Evolutionary conservation across 345 rosid genomes (phyloP).

Genomic region (Capsella bursapastoris): DNA sequence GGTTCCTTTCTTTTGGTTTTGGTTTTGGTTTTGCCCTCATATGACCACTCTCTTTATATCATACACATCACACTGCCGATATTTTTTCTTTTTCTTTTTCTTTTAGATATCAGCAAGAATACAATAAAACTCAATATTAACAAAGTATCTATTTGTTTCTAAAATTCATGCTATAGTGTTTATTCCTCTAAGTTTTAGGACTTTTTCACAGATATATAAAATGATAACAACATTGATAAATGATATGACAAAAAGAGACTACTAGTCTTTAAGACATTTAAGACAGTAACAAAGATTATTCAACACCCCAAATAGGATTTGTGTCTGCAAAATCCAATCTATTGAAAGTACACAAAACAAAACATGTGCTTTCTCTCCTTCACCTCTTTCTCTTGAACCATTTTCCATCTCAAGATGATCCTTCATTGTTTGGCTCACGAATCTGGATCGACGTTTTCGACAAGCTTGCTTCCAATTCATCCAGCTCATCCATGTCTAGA

Average conservation of each 20-base stretch:
- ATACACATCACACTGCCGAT: not conserved
- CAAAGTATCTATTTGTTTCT: too few relatives aligned
- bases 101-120: not conserved
- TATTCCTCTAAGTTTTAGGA: not conserved
- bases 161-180: too few relatives aligned
- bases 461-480: constrained; percentile 83
- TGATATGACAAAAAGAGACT: not conserved
- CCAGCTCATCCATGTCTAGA: constrained; percentile 76
- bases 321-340: constrained; percentile 38
- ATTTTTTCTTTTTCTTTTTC: not conserved
- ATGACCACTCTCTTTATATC: not conserved
- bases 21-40: not conserved
- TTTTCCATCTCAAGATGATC: constrained; percentile 39
- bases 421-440: constrained; percentile 50
- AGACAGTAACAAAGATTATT: constrained; percentile 37
- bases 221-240: not conserved
- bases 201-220: not conserved
- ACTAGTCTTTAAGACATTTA: constrained; percentile 19
- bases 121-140: not conserved
- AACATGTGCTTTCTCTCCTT: constrained; percentile 39
- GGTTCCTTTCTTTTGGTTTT: not conserved
- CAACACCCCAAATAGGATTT: constrained; percentile 14
- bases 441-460: constrained; percentile 70
- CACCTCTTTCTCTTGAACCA: constrained; percentile 1
- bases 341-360: constrained; percentile 40